These are phyloP conservation scores for Beauveria sp. DNA, from an alignment of 2,329 filamentous ascomycete genomes.

Conservation along the genomic window DNA sequence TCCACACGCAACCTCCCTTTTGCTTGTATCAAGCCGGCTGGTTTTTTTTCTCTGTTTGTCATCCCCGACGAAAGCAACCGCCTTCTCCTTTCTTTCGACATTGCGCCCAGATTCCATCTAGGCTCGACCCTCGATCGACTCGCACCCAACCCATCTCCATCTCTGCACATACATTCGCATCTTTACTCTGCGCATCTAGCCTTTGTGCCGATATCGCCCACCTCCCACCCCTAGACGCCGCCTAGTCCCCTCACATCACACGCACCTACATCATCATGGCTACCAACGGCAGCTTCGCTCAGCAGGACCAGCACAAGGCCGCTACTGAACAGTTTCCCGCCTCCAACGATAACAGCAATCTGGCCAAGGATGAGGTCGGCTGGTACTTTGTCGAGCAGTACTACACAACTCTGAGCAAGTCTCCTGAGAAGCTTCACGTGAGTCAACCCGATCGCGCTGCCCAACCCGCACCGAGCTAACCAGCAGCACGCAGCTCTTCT, in stretches of 20 bases:
- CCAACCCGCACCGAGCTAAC: neutral
- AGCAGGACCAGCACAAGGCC: conserved; percentile 36
- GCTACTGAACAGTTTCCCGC: conserved; percentile 31
- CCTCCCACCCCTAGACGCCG: neutral
- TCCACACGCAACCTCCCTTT: conserved; percentile 5
- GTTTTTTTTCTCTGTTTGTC: conserved; percentile 13
- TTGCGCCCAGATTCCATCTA: neutral
- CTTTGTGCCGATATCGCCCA: conserved; percentile 9
- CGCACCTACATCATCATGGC: conserved; percentile 35
- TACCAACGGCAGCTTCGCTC: conserved; percentile 48
- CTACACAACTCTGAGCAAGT: conserved; percentile 95
- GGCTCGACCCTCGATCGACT: neutral
- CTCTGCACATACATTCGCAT: neutral
- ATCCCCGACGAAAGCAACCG: conserved; percentile 4
- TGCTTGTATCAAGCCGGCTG: conserved; percentile 3
- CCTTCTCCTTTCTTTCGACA: neutral
- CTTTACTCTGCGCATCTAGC: neutral
- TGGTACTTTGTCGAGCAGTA: conserved; percentile 99
- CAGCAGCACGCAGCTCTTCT: conserved; percentile 61
- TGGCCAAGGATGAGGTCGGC: conserved; percentile 86
- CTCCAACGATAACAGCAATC: conserved; percentile 35
- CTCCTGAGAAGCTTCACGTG: conserved; percentile 83
- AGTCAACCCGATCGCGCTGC: conserved; percentile 22
- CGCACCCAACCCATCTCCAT: neutral
- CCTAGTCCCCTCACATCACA: conserved; percentile 12